These are phyloP conservation scores for Cenchrus fungigraminus DNA, from an alignment of 176 grass and related monocot genomes.

Conservation along the genomic window DNA sequence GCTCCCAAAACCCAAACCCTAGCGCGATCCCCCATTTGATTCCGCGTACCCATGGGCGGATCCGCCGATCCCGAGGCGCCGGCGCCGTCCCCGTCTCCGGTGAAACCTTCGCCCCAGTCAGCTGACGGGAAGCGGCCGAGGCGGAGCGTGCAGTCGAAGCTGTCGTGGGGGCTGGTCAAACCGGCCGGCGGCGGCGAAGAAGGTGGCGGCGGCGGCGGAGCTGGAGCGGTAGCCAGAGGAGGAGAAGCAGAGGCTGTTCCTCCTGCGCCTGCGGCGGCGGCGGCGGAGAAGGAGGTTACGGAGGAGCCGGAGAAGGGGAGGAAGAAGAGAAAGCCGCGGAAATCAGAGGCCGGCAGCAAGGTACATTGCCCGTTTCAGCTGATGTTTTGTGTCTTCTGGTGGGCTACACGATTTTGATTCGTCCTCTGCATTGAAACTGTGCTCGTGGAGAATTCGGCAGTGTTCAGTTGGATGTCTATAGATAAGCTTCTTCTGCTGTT, in stretches of 20 bases:
- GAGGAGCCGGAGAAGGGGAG: constrained; percentile 40
- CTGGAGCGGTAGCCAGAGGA: not conserved
- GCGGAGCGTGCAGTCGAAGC: constrained; percentile 69
- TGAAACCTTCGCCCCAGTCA: constrained; percentile 44
- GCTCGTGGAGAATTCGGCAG: not conserved
- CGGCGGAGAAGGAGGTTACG: not conserved
- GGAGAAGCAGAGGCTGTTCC: constrained; percentile 8
- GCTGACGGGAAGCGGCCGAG: constrained; percentile 32
- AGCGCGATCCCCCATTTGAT: constrained; percentile 19
- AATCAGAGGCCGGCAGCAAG: constrained; percentile 36
- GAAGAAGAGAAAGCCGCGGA: constrained; percentile 38
- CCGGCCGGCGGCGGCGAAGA: not conserved
- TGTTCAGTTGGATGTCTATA: not conserved
- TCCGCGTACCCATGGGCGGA: constrained; percentile 40
- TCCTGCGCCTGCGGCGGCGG: not conserved
- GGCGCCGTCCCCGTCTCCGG: constrained; percentile 43
- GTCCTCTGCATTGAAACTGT: not conserved
- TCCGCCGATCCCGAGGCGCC: constrained; percentile 42
- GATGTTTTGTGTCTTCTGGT: not conserved
- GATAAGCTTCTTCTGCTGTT: not conserved
- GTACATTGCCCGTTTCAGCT: constrained; percentile 38
- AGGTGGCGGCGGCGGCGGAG: not conserved
- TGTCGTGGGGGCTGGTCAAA: constrained; percentile 52
- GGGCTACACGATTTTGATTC: not conserved
- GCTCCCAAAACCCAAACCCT: constrained; percentile 43